A percentile compares a stretch with the other conserved stretches of the same genome.
Evolutionary conservation across 495 filamentous ascomycete genomes (phyloP).

Genomic region (Aspergillus nidulans): DNA sequence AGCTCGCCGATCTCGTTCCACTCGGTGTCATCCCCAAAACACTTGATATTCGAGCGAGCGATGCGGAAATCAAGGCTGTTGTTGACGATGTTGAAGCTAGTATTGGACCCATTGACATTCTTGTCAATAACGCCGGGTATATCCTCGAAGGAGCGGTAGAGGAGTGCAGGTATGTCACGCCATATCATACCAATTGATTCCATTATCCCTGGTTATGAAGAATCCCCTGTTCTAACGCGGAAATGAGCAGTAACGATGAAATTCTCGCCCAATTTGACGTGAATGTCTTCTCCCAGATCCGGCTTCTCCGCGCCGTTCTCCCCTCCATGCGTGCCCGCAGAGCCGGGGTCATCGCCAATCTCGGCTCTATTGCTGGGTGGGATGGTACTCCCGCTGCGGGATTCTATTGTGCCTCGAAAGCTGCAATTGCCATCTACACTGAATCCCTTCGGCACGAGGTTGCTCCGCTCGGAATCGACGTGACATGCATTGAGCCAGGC

Average conservation of each 20-base stretch:
- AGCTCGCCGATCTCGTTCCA: slow-evolving; percentile 37
- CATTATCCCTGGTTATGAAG: too few relatives aligned
- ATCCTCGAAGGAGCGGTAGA: slow-evolving; percentile 24
- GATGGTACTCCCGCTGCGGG: slow-evolving; percentile 17
- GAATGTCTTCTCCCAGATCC: slow-evolving; percentile 44
- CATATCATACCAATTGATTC: too few relatives aligned
- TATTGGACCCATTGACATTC: slow-evolving; percentile 42
- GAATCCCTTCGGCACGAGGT: slow-evolving; percentile 40
- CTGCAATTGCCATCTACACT: slow-evolving; percentile 30
- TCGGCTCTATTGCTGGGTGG: slow-evolving; percentile 30
- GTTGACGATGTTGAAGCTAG: slow-evolving; percentile 33
- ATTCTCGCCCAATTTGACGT: slow-evolving; percentile 4
- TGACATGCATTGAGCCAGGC: slow-evolving; percentile 46
- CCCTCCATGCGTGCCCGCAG: slow-evolving; percentile 43
- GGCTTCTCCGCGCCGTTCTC: slow-evolving; percentile 40
- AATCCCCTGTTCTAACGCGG: too few relatives aligned
- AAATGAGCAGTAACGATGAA: slow-evolving; percentile 8
- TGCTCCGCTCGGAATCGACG: slow-evolving; percentile 40
- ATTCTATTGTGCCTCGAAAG: slow-evolving; percentile 46
- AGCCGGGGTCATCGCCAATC: slow-evolving; percentile 38
- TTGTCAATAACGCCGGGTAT: slow-evolving; percentile 53
- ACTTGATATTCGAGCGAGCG: slow-evolving; percentile 41
- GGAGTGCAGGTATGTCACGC: slow-evolving; percentile 9
- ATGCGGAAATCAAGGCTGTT: slow-evolving; percentile 28
- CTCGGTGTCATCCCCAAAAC: slow-evolving; percentile 37